phyloP scores from a whole-genome alignment of 805 yeast genomes.

The Sugiyamaella valdiviana region DNA sequence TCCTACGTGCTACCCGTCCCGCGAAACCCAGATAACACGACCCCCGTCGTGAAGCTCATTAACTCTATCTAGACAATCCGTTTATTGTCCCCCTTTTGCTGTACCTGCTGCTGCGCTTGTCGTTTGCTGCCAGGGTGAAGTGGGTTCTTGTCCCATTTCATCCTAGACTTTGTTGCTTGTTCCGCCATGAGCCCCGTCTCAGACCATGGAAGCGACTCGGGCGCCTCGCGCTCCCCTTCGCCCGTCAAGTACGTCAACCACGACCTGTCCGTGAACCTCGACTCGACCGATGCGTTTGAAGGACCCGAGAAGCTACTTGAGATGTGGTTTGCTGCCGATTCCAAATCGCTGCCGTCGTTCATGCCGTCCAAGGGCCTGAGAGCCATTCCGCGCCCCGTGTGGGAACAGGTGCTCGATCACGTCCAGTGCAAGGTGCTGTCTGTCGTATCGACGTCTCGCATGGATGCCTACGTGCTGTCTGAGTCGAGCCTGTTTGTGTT shows the following conservation, averaged over 20 bases:
- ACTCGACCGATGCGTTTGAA: constrained; percentile 89
- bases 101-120: constrained; percentile 5
- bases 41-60: constrained; percentile 11
- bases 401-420: constrained; percentile 68
- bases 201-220: neutral
- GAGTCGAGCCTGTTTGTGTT: constrained; percentile 89
- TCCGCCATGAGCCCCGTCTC: neutral
- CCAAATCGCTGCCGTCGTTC: constrained; percentile 35
- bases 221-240: neutral
- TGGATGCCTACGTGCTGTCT: constrained; percentile 81
- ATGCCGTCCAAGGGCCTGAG: constrained; percentile 43
- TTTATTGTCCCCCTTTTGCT: neutral
- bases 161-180: neutral
- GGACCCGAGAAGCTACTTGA: constrained; percentile 95
- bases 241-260: constrained; percentile 54
- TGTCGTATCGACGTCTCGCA: constrained; percentile 52
- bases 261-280: constrained; percentile 68
- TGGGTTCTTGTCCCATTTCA: neutral
- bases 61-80: neutral
- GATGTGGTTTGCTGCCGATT: constrained; percentile 70
- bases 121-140: constrained; percentile 8
- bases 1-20: constrained; percentile 33
- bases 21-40: constrained; percentile 31
- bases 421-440: constrained; percentile 89
- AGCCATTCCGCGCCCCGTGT: constrained; percentile 54